Conservation (phyloP, 75 land plant genomes). For the Selaginella moellendorffii region DNA sequence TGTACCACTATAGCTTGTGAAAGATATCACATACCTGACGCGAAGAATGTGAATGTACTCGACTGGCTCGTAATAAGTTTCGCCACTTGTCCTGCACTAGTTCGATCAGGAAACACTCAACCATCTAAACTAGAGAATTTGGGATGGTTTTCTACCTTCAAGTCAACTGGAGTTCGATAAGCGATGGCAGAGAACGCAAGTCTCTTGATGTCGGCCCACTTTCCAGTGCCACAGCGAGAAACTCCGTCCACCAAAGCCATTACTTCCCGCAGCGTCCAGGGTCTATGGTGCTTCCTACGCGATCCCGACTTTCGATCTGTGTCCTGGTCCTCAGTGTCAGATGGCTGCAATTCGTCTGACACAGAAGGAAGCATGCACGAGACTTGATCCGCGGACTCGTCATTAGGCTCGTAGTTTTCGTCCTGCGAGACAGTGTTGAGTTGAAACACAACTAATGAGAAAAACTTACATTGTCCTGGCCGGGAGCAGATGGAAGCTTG, state of each 20-base stretch:
- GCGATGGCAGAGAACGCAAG: background rate
- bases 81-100: conserved; percentile 90
- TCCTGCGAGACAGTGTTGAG: background rate
- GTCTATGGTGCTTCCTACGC: background rate
- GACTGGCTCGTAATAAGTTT: conserved; percentile 74
- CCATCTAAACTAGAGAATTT: no score
- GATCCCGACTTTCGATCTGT: background rate
- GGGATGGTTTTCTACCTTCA: no score
- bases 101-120: no score
- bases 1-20: no score
- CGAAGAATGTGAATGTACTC: conserved; percentile 30
- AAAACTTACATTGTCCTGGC: background rate
- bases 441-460: background rate
- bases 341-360: background rate
- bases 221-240: background rate
- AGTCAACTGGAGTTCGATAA: background rate
- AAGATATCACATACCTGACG: conserved; percentile 27
- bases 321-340: background rate
- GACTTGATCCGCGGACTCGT: background rate
- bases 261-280: background rate
- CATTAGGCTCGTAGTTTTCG: background rate
- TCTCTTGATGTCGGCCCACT: background rate
- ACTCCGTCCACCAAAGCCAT: background rate
- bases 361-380: background rate
- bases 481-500: background rate